Percentiles rank a stretch among this genome's conserved stretches.
These are phyloP conservation scores for Onygenales sp. DNA, from an alignment of 2,329 filamentous ascomycete species.

Conservation along the genomic window DNA sequence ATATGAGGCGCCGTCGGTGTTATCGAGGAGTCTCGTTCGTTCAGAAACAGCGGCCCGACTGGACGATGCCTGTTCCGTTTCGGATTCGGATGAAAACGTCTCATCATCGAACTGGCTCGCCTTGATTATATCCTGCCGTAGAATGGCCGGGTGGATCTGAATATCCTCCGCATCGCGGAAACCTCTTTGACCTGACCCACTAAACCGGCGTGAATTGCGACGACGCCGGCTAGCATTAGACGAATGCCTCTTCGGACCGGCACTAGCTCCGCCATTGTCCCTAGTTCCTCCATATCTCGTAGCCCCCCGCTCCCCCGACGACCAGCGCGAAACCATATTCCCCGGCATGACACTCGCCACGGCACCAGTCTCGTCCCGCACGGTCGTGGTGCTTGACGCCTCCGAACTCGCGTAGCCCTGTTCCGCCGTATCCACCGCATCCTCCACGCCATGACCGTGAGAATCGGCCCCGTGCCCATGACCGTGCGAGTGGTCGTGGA, in stretches of 20 bases:
- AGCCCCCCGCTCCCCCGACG: neutral
- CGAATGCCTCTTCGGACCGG: neutral
- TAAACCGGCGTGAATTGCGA: conserved; percentile 25
- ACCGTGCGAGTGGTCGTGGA: conserved; percentile 85
- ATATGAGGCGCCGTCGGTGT: conserved; percentile 27
- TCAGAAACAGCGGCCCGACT: conserved; percentile 43
- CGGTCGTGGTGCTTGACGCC: conserved; percentile 21
- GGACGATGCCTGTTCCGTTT: conserved; percentile 43
- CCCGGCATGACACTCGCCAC: conserved; percentile 56
- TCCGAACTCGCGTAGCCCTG: conserved; percentile 33
- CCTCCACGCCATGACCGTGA: conserved; percentile 44
- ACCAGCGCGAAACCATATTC: conserved; percentile 29
- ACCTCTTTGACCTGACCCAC: conserved; percentile 47
- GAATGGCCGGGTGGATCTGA: conserved; percentile 78
- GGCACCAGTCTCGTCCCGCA: conserved; percentile 50
- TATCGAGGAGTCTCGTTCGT: conserved; percentile 26
- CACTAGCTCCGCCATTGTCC: conserved; percentile 5
- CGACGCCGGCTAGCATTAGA: conserved; percentile 11
- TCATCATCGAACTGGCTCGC: conserved; percentile 57
- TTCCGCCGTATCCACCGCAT: conserved; percentile 27
- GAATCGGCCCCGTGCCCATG: conserved; percentile 46
- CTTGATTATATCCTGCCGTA: conserved; percentile 85
- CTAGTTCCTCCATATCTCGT: conserved; percentile 14
- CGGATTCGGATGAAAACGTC: conserved; percentile 40
- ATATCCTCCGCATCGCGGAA: conserved; percentile 56